Evolutionary conservation across 2,329 filamentous ascomycete genomes (phyloP).

Genomic region (Trichoderma endophyticum): DNA sequence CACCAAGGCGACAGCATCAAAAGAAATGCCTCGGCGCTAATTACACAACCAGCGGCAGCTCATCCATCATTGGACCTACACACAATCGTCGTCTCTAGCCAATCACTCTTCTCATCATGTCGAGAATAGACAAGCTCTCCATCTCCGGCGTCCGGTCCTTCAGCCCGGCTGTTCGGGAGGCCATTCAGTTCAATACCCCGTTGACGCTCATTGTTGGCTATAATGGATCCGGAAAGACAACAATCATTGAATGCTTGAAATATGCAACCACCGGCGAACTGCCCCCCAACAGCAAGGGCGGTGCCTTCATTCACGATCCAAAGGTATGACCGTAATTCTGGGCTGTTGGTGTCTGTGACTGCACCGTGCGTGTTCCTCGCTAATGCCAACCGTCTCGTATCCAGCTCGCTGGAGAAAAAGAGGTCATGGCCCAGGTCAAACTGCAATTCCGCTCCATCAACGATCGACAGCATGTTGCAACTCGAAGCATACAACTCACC

Average conservation of each 20-base stretch:
- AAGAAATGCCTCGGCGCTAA: not conserved
- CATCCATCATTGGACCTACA: not conserved
- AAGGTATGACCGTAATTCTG: conserved; percentile 50
- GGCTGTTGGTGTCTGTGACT: not conserved
- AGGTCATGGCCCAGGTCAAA: conserved; percentile 88
- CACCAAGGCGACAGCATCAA: not conserved
- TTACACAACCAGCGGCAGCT: not conserved
- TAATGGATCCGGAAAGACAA: conserved; percentile 97
- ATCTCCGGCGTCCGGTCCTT: conserved; percentile 86
- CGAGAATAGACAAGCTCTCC: conserved; percentile 84
- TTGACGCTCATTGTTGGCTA: conserved; percentile 94
- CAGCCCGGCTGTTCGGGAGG: conserved; percentile 68
- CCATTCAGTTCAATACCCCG: conserved; percentile 83
- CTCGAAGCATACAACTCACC: conserved; percentile 78
- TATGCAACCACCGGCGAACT: conserved; percentile 95
- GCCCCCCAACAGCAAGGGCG: conserved; percentile 84
- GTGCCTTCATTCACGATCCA: conserved; percentile 96
- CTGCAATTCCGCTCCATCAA: conserved; percentile 79
- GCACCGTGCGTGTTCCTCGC: not conserved
- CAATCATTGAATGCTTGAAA: conserved; percentile 97
- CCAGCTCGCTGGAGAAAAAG: conserved; percentile 75
- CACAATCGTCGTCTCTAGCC: not conserved
- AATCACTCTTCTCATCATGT: conserved; percentile 46
- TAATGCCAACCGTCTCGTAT: not conserved
- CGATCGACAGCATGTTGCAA: conserved; percentile 76